Evolutionary conservation across 495 filamentous ascomycete genomes (phyloP).

Genomic region (Venustampulla echinocandica): DNA sequence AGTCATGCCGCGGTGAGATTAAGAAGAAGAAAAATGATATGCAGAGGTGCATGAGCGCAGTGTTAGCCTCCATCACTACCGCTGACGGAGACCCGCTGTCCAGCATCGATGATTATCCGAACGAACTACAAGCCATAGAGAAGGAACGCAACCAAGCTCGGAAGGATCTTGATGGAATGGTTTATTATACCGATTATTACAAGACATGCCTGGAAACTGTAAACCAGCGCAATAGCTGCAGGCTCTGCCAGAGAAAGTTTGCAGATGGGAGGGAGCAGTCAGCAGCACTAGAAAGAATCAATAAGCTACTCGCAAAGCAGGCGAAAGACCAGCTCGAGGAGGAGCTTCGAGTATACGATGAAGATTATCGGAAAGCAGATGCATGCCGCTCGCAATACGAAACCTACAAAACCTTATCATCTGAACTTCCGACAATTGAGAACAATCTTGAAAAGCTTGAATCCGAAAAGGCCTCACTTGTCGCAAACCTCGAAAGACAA

Average conservation of each 20-base stretch:
- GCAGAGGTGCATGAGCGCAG: conserved; percentile 43
- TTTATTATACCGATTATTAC: conserved; percentile 56
- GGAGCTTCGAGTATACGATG: conserved; percentile 42
- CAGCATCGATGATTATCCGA: conserved; percentile 33
- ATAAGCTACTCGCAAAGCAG: conserved; percentile 47
- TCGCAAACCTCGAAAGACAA: conserved; percentile 61
- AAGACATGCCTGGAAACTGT: conserved; percentile 48
- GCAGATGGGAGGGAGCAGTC: conserved; percentile 47
- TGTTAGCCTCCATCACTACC: conserved; percentile 33
- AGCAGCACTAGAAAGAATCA: conserved; percentile 52
- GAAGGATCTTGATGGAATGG: conserved; percentile 53
- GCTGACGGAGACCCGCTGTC: conserved; percentile 17
- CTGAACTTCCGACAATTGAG: conserved; percentile 61
- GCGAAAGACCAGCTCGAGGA: conserved; percentile 43
- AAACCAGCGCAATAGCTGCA: conserved; percentile 55
- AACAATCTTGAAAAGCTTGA: conserved; percentile 49
- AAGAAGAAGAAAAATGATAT: conserved; percentile 57
- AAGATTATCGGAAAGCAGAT: conserved; percentile 47
- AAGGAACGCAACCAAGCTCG: conserved; percentile 50
- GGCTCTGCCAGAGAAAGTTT: conserved; percentile 60
- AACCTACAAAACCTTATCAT: conserved; percentile 56
- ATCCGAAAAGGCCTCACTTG: conserved; percentile 46
- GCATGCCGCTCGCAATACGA: conserved; percentile 60
- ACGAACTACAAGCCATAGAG: conserved; percentile 41
- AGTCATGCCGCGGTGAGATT: conserved; percentile 47